Conservation (phyloP, 2,329 filamentous ascomycete species). For the Talaromyces atroroseus region DNA sequence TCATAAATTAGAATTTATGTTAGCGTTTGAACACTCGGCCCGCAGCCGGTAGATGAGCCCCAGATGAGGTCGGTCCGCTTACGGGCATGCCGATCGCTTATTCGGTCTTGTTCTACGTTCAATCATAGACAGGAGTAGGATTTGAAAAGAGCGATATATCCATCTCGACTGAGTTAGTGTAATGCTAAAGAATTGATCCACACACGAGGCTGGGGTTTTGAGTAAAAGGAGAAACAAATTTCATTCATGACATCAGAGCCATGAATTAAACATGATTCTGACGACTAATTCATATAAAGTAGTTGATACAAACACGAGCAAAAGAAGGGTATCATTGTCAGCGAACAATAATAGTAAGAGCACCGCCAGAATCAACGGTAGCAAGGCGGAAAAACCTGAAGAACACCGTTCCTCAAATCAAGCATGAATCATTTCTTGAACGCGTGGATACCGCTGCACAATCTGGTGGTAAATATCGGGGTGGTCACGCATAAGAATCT, state of each 20-base stretch:
- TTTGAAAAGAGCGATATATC: no score
- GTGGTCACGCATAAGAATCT: conserved; percentile 72
- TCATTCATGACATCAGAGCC: no score
- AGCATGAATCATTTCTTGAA: conserved; percentile 72
- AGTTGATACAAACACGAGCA: background rate
- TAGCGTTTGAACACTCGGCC: no score
- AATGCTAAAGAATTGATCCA: background rate
- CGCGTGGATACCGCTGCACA: conserved; percentile 74
- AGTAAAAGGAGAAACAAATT: background rate
- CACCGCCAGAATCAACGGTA: background rate
- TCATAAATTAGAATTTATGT: no score
- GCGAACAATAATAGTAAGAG: background rate
- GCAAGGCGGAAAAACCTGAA: background rate
- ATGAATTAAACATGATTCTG: background rate
- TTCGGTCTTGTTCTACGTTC: no score
- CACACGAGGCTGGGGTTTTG: background rate
- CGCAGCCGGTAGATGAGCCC: no score
- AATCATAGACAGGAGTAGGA: no score
- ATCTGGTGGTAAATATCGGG: conserved; percentile 74
- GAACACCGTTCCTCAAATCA: conserved; percentile 22
- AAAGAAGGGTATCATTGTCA: conserved; percentile 4
- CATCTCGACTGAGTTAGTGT: no score
- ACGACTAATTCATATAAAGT: background rate
- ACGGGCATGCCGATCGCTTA: no score
- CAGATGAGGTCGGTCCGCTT: no score